A percentile compares a stretch with the other conserved stretches of the same genome.
These are phyloP conservation scores for Balamuthia mandrillaris DNA, from an alignment of 208 protist species.

Conservation along the genomic window DNA sequence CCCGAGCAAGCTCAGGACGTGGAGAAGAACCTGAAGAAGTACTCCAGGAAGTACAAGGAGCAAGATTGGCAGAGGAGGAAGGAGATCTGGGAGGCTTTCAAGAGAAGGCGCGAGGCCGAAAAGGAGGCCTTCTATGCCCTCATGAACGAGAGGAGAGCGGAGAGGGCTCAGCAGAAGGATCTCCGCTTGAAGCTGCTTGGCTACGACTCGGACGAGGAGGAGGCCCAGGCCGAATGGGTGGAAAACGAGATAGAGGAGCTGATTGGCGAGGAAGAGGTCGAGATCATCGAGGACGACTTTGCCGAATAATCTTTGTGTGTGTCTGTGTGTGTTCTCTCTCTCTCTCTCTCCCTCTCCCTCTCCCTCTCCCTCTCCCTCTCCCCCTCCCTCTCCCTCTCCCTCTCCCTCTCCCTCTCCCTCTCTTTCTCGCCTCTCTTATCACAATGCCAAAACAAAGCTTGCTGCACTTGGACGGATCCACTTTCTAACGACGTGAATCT, in stretches of 20 bases:
- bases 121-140: background rate
- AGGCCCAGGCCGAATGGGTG: background rate
- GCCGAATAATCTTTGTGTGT: background rate
- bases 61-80: background rate
- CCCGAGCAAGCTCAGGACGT: background rate
- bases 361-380: background rate
- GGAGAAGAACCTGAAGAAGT: background rate
- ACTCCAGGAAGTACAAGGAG: background rate
- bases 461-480: too few relatives aligned
- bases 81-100: background rate
- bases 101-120: background rate
- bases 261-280: background rate
- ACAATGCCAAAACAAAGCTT: too few relatives aligned
- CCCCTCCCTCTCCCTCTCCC: background rate
- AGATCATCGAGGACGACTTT: background rate
- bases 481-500: too few relatives aligned
- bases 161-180: background rate
- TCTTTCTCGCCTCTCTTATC: too few relatives aligned
- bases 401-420: too few relatives aligned
- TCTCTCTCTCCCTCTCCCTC: background rate
- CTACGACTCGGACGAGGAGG: background rate
- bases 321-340: background rate
- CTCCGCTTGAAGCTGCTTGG: background rate
- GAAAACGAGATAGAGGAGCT: background rate
- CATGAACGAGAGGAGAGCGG: background rate